Base-by-base conservation (phyloP, 306 rosid genomes). In the Spatholobus suberectus region DNA sequence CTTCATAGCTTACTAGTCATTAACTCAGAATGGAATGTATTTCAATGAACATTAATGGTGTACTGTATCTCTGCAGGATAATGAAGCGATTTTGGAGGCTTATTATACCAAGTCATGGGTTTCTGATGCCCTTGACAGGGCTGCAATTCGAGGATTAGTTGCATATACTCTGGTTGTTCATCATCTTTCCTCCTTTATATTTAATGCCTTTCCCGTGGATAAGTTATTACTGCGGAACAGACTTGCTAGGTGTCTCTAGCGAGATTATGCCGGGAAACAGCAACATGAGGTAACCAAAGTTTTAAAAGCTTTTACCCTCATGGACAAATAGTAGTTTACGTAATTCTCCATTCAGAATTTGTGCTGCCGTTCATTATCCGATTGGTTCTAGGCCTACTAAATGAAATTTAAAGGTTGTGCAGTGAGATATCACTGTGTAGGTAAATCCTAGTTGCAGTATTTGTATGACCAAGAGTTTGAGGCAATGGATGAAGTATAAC, bases 81-180 rank as follows among this genome's bases (percentile, higher is more conserved):
- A 92, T 79, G 90, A 72, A 73, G 93, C 61, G 55, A 73, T 93
- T 77, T 85, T 96, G 90, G 94, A 90, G 86, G 97, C 92, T 49
- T 96, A 93, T 49, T 96, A 93, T 81, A 78, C 86, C 73, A 96
- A 93, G 80, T 87, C 99, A 3, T 96, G 99, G 99, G 87, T 82
- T 81, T 90, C 94, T 62, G 97, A 94, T 75, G 90, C 97, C 76
- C 97, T 96, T 20, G 96, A 93, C 77, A 92, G 89, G 84, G 92
- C 99, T 86, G 94, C 88, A 43, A 83, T 41, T 78, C 94, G 99
- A 70, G 88, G 90, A 85, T 87, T 98, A n/a, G 78, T 90, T 67
- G 85, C 97, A 62, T 89, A 86, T 81, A 79, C 87, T 32, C 69
- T 95, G 34, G 96, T 68, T 80, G 82, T 93, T 7, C 96, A 95